Base-by-base conservation (phyloP, 352 stramenopile genomes). In the Phytophthora idaei region DNA sequence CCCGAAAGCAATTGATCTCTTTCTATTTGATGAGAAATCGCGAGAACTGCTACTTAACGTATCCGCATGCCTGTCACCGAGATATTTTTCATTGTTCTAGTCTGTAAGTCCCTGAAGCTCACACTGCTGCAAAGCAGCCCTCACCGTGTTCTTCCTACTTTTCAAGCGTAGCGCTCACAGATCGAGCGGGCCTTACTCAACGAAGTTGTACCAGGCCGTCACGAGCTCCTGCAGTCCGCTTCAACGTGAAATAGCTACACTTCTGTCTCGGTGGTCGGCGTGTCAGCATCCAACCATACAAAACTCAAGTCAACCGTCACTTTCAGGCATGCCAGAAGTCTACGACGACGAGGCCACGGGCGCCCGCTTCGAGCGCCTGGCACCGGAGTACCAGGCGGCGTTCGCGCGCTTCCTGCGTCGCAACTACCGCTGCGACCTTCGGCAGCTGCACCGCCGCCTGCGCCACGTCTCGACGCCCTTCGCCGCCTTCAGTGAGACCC, bases 351-450 rank as follows among this genome's bases (percentile, higher is more conserved):
- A 75, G 34, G 67, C 62, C 21, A 78, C 71, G 0, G 71, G 71
- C 17, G 67, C 71, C 1, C 63, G 62, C 56, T 76, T 76, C 47
- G 64, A 79, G 58, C 67, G 67, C n/a, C 39, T 73, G 0, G 65
- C 73, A 44, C 62, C 70, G 21, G 50, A 73, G 29, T 78, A 76
- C 59, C 37, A 76, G 51, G 73, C 69, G 12, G 66, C 66, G 1
- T 78, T 81, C 44, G 58, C 42, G 15, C 57, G 47, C 15, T 81
- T 81, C 61, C 59, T 81, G 29, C 69, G 56, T 5, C 54, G 60
- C 39, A 45, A 73, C 59, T 76, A 81, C 46, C 49, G 51, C 31
- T 2, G 37, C 4, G 63, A 59, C 17, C 10, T 78, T 2, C 55
- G 58, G 17, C 58, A 62, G 21, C 37, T 81, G 27, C 51, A 65